Evolutionary conservation across 345 rosid species (phyloP).

Genomic region (Eucalyptus globulus): DNA sequence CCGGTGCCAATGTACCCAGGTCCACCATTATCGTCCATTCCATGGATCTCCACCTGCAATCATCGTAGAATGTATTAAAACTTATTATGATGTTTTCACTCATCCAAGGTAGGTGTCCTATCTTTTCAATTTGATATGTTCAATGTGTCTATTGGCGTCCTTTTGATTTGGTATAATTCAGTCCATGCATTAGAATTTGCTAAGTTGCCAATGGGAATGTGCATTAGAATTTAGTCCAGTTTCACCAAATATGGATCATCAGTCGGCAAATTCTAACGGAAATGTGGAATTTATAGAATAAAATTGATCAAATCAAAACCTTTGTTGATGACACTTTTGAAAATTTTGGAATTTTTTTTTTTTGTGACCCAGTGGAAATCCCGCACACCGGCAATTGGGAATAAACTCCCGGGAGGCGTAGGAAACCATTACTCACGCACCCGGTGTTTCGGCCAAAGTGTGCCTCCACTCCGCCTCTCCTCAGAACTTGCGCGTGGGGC

Average conservation of each 20-base stretch:
- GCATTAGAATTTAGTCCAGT: neutral
- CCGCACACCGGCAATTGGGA: too few species aligned
- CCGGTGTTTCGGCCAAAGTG: too few species aligned
- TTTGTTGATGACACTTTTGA: too few species aligned
- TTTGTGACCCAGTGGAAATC: too few species aligned
- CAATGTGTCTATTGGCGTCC: neutral
- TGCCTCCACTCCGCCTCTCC: too few species aligned
- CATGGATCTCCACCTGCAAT: slow-evolving; percentile 7
- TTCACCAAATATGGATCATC: neutral
- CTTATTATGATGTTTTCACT: neutral
- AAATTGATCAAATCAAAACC: too few species aligned
- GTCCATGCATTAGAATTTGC: neutral
- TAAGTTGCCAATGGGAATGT: neutral
- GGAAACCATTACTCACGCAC: too few species aligned
- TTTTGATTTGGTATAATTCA: neutral
- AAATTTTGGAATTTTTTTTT: too few species aligned
- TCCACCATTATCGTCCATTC: slow-evolving; percentile 17
- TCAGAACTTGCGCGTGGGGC: too few species aligned
- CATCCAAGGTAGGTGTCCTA: neutral
- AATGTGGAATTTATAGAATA: neutral
- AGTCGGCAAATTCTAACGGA: neutral
- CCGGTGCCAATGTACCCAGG: slow-evolving; percentile 14
- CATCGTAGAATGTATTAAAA: neutral
- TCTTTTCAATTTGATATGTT: neutral
- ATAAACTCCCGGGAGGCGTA: too few species aligned